A percentile compares a stretch with the other conserved stretches of the same genome.
Evolutionary conservation across 2,329 filamentous ascomycete genomes (phyloP).

Genomic region (Fusarium azukiicola): DNA sequence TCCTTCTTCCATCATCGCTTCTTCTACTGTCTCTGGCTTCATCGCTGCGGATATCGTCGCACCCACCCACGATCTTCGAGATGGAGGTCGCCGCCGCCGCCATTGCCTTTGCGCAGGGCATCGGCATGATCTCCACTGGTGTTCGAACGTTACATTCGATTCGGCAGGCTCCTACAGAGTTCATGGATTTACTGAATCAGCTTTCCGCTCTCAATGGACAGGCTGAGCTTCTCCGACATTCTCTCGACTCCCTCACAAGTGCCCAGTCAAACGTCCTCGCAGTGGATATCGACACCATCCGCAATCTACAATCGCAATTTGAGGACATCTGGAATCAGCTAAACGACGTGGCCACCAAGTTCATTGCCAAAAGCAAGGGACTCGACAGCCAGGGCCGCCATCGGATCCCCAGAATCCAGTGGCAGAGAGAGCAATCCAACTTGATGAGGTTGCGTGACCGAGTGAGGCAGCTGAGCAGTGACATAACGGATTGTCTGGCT

Average conservation of each 20-base stretch:
- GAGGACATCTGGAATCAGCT: background rate
- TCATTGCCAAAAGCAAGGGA: background rate
- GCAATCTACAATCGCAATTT: background rate
- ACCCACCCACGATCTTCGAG: background rate
- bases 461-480: background rate
- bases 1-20: background rate
- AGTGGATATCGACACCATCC: background rate
- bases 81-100: constrained; percentile 1
- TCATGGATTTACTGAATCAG: background rate
- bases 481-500: background rate
- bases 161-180: background rate
- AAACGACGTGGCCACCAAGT: background rate
- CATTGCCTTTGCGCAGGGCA: constrained; percentile 6
- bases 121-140: background rate
- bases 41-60: too few species aligned
- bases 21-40: too few species aligned
- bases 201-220: background rate
- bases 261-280: too few species aligned
- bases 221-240: background rate
- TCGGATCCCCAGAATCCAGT: background rate
- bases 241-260: background rate
- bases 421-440: background rate
- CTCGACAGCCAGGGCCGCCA: background rate
- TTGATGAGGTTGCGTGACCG: background rate
- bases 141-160: background rate